These are phyloP conservation scores for Rhodotorula babjevae DNA, from an alignment of 768 basidiomycete genomes.

Conservation along the genomic window DNA sequence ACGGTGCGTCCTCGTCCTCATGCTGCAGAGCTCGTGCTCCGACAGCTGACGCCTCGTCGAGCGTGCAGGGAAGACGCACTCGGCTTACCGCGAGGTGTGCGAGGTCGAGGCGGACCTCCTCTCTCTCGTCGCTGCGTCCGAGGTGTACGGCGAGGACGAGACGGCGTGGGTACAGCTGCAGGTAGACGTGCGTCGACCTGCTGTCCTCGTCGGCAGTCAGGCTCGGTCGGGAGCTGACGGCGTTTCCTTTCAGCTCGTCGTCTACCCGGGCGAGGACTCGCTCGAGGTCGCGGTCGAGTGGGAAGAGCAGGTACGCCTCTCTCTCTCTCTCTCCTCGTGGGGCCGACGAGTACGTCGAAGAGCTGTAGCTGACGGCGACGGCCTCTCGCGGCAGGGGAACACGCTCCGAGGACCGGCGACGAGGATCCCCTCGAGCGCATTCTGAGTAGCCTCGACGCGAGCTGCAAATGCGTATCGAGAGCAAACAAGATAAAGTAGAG, in stretches of 20 bases:
- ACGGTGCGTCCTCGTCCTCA: neutral
- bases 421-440: neutral
- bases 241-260: neutral
- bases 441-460: neutral
- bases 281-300: constrained; percentile 14
- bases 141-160: neutral
- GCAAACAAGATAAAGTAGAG: neutral
- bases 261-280: constrained; percentile 7
- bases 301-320: constrained; percentile 4
- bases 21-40: too few relatives aligned
- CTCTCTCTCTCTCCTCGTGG: too few relatives aligned
- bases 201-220: too few relatives aligned
- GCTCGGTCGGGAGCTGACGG: too few relatives aligned
- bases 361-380: neutral
- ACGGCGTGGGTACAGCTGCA: constrained; percentile 16
- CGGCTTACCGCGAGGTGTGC: neutral
- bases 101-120: constrained; percentile 2
- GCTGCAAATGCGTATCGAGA: too few relatives aligned
- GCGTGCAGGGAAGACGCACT: neutral
- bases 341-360: too few relatives aligned
- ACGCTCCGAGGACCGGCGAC: neutral
- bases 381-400: neutral
- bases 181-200: neutral
- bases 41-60: neutral
- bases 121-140: neutral